Evolutionary conservation across 1,139 yeast genomes (phyloP).

Genomic region (Meyerozyma guilliermondii): DNA sequence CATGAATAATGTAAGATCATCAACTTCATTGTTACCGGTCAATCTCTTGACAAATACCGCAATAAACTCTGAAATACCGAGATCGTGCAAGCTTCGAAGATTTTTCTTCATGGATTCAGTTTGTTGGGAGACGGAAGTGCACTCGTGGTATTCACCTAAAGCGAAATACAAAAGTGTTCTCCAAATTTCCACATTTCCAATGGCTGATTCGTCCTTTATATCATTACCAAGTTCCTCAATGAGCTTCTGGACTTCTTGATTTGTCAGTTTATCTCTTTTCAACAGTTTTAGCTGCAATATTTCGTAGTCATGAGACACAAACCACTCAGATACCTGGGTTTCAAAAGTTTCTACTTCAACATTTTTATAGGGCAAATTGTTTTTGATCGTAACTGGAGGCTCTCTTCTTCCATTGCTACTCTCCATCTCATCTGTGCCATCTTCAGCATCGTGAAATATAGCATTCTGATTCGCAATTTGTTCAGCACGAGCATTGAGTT

Average conservation of each 20-base stretch:
- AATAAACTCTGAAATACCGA: not conserved
- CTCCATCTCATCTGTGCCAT: not conserved
- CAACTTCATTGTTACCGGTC: not conserved
- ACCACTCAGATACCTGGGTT: slow-evolving; percentile 62
- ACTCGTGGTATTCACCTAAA: slow-evolving; percentile 37
- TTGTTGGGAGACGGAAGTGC: slow-evolving; percentile 29
- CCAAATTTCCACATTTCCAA: slow-evolving; percentile 5
- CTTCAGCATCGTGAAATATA: not conserved
- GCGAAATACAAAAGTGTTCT: slow-evolving; percentile 27
- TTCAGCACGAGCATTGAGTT: slow-evolving; percentile 41
- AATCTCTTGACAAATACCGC: not conserved
- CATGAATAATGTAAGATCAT: not conserved
- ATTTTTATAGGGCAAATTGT: slow-evolving; percentile 40
- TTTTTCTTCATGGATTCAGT: slow-evolving; percentile 25
- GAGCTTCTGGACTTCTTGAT: not conserved
- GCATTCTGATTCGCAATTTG: slow-evolving; percentile 23
- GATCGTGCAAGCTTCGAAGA: slow-evolving; percentile 4
- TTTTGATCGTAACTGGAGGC: not conserved
- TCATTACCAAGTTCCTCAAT: not conserved
- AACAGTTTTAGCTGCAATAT: slow-evolving; percentile 9
- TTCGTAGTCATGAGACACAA: slow-evolving; percentile 45
- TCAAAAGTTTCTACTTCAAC: slow-evolving; percentile 35
- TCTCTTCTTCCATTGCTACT: not conserved
- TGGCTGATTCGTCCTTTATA: not conserved
- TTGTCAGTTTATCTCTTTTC: not conserved